Evolutionary conservation across 768 basidiomycete genomes (phyloP).

Genomic region (Chiua virens): DNA sequence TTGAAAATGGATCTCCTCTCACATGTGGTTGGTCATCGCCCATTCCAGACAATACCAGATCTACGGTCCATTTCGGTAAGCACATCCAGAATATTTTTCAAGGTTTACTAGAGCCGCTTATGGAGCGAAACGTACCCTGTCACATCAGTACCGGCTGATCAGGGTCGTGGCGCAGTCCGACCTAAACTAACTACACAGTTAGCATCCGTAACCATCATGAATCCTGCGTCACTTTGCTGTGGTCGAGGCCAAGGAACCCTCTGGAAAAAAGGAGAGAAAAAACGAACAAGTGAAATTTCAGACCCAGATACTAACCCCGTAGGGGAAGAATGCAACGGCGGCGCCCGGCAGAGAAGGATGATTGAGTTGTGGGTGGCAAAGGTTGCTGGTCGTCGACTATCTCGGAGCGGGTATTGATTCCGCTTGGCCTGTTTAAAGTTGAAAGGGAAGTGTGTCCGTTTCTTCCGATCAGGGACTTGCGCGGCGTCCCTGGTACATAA

Average conservation of each 20-base stretch:
- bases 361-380: slow-evolving; percentile 12
- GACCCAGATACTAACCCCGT: slow-evolving; percentile 18
- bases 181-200: slow-evolving; percentile 9
- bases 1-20: slow-evolving; percentile 30
- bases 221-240: neutral
- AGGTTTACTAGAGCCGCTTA: slow-evolving; percentile 15
- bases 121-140: slow-evolving; percentile 11
- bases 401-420: slow-evolving; percentile 22
- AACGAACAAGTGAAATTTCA: slow-evolving; percentile 2
- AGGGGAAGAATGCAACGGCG: slow-evolving; percentile 21
- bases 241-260: neutral
- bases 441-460: slow-evolving; percentile 15
- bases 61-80: slow-evolving; percentile 26
- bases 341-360: slow-evolving; percentile 22
- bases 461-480: slow-evolving; percentile 24
- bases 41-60: slow-evolving; percentile 27
- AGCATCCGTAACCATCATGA: slow-evolving; percentile 11
- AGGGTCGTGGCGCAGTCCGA: slow-evolving; percentile 15
- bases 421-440: slow-evolving; percentile 24
- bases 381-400: slow-evolving; percentile 19
- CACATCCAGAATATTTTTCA: slow-evolving; percentile 17
- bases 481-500: slow-evolving; percentile 25
- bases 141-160: slow-evolving; percentile 17
- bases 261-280: neutral
- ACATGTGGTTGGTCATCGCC: slow-evolving; percentile 33